Base-by-base conservation (phyloP, 2,329 filamentous ascomycete species). In the Aureobasidium sp. region DNA sequence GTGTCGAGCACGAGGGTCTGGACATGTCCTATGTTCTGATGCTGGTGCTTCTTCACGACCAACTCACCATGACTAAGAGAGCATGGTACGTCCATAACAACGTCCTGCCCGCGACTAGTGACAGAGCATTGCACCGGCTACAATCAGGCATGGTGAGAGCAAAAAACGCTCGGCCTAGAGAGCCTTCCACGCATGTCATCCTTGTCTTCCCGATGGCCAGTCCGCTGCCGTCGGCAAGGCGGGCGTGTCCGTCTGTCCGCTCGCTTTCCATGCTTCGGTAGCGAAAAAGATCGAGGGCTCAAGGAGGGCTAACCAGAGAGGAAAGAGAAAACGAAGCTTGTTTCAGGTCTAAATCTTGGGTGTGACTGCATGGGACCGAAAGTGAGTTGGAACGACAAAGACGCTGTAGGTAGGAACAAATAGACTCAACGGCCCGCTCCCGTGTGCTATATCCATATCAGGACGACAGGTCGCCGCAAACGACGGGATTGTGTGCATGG, bases 361-460 rank as follows among this genome's bases (percentile, higher is more conserved):
- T 39, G 37, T 39, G 37, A 7, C 13, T 5, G 10, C 12, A 24
- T 46, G 43, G 39, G 41, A 20, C 9, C 20, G 8, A 43, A 43
- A 20, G 41, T 12, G 5, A 13, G 43, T 26, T 29, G 12, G 26
- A 34, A 34, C 32, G 32, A 34, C 8, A 34, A 34, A 34, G 32
- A 2, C 7, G 32, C 9, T 12, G 32, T 34, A 34, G 32, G 32
- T 34, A 9, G 27, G 43, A 47, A 6, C 46, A 39, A 60, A 51
- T 51, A 51, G 46, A 51, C 36, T 50, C 57, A 60, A 60, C 57
- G 57, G 57, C 57, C 57, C 57, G 57, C 46, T 60, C 57, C 57
- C 46, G 57, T 50, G 29, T 55, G 34, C 17, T 15, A 3, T 52
- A n/a, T 20, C 51, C 51, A 27, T 32, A 55, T 43, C 51, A 43